Evolutionary conservation across 1,139 yeast genomes (phyloP).

Genomic region (Kodamaea plutei): DNA sequence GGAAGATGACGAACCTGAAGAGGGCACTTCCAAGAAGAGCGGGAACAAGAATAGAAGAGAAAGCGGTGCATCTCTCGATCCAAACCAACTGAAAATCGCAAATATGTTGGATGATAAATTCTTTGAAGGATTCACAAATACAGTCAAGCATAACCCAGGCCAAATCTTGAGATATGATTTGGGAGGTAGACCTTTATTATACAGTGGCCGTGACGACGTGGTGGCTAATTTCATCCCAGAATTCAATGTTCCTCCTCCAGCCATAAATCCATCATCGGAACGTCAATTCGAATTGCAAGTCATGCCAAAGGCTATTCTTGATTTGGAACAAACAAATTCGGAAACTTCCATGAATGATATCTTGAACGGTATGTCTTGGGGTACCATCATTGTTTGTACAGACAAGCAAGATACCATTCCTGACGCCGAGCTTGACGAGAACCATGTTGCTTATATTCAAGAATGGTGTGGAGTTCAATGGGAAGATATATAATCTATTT

Average conservation of each 20-base stretch:
- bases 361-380: conserved; percentile 93
- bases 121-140: conserved; percentile 73
- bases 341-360: conserved; percentile 39
- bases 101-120: conserved; percentile 66
- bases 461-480: conserved; percentile 96
- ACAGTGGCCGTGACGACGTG: conserved; percentile 58
- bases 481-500: too few species aligned
- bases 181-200: conserved; percentile 70
- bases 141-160: conserved; percentile 73
- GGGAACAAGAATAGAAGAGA: conserved; percentile 8
- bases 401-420: conserved; percentile 71
- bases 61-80: conserved; percentile 9
- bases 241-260: conserved; percentile 46
- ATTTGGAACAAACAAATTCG: conserved; percentile 52
- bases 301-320: conserved; percentile 90
- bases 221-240: conserved; percentile 37
- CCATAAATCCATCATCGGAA: conserved; percentile 55
- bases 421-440: conserved; percentile 45
- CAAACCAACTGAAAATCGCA: conserved; percentile 33
- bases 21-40: conserved; percentile 1
- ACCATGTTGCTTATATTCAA: conserved; percentile 76
- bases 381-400: conserved; percentile 82
- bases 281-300: conserved; percentile 81
- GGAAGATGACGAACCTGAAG: conserved; percentile 10
- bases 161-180: conserved; percentile 83